Conservation (phyloP, 495 filamentous ascomycete species). For the Neurospora tetraspora region DNA sequence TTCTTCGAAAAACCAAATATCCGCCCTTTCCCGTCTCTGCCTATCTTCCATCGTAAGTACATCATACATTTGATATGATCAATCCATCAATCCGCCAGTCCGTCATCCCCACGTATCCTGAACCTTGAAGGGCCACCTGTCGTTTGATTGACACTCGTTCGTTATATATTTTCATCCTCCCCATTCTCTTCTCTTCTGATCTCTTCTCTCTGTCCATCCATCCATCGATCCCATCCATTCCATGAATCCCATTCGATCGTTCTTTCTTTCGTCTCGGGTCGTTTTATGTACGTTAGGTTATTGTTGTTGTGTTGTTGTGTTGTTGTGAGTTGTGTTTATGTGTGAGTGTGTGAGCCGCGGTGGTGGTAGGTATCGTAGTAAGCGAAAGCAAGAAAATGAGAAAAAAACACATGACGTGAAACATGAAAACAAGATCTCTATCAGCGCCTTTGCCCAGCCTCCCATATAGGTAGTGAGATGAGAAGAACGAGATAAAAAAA, state of each 20-base stretch:
- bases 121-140: background rate
- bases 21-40: no score
- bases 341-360: background rate
- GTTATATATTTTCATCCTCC: background rate
- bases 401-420: background rate
- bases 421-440: background rate
- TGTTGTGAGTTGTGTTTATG: background rate
- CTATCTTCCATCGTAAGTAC: no score
- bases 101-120: background rate
- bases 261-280: background rate
- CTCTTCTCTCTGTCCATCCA: background rate
- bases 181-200: background rate
- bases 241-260: background rate
- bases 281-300: background rate
- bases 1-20: no score
- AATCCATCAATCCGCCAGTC: background rate
- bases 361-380: background rate
- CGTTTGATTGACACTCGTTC: background rate
- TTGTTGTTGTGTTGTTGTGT: background rate
- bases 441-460: background rate
- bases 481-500: background rate
- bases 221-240: background rate
- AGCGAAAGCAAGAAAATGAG: background rate
- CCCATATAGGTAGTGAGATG: background rate
- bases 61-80: background rate